Percentiles rank a stretch among this genome's conserved stretches.
Evolutionary conservation across 257 asterid genomes (phyloP).

Genomic region (Cynanchum wilfordii): DNA sequence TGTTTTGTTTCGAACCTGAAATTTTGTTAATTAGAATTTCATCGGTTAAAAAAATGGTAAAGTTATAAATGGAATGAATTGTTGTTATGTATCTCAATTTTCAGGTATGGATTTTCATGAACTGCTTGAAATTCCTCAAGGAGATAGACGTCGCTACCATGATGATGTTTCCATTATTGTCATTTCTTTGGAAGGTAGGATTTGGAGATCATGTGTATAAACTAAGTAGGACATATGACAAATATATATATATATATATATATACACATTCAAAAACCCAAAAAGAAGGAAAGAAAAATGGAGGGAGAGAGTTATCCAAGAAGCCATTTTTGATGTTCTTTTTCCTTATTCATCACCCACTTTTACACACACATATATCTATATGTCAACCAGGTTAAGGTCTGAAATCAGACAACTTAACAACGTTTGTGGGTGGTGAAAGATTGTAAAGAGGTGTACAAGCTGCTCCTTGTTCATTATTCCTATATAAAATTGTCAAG

Average conservation of each 20-base stretch:
- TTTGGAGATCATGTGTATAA: slow-evolving; percentile 92
- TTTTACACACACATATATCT: too few species aligned
- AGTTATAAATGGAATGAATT: not conserved
- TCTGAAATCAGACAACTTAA: slow-evolving; percentile 34
- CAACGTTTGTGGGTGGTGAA: slow-evolving; percentile 2
- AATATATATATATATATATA: slow-evolving; percentile 14
- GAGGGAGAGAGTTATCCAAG: not conserved
- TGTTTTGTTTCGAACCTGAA: not conserved
- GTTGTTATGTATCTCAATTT: slow-evolving; percentile 8
- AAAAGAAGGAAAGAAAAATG: slow-evolving; percentile 4
- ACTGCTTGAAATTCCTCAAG: slow-evolving; percentile 90
- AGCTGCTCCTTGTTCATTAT: slow-evolving; percentile 18
- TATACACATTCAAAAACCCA: not conserved
- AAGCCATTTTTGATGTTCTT: slow-evolving; percentile 44
- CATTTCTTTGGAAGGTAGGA: slow-evolving; percentile 93
- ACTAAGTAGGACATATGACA: slow-evolving; percentile 30
- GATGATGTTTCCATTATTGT: slow-evolving; percentile 96
- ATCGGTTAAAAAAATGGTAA: not conserved
- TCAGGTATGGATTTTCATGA: slow-evolving; percentile 92
- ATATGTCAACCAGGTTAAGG: slow-evolving; percentile 29
- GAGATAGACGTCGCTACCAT: slow-evolving; percentile 91
- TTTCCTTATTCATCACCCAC: slow-evolving; percentile 24
- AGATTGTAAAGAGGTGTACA: slow-evolving; percentile 28
- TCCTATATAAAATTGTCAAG: slow-evolving; percentile 12
- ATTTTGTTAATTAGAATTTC: not conserved